Percentiles rank a stretch among this genome's conserved stretches.
phyloP scores from a whole-genome alignment of 2,329 filamentous ascomycete species.

The Colletotrichum spaethianum region DNA sequence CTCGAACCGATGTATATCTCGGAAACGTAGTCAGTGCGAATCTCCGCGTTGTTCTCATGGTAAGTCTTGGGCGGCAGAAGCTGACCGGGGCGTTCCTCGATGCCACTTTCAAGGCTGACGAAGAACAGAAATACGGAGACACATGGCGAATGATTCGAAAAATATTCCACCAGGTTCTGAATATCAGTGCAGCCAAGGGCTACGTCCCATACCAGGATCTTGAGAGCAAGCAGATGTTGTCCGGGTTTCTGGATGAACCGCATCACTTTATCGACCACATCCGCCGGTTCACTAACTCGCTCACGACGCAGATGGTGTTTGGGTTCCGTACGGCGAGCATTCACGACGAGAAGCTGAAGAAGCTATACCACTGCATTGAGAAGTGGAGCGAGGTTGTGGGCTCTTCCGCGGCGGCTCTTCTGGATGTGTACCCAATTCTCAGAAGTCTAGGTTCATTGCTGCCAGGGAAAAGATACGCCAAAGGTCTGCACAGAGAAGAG shows the following conservation, averaged over 20 bases:
- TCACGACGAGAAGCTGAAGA: constrained; percentile 58
- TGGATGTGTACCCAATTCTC: constrained; percentile 63
- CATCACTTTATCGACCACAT: constrained; percentile 60
- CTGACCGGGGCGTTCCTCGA: no score
- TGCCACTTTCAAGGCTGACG: not conserved
- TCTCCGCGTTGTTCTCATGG: constrained; percentile 29
- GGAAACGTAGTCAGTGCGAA: constrained; percentile 19
- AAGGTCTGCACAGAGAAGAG: constrained; percentile 50
- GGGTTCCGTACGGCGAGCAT: constrained; percentile 60
- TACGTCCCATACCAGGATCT: constrained; percentile 56
- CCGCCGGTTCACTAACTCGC: constrained; percentile 62
- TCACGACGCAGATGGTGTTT: constrained; percentile 66
- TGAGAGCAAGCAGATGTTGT: constrained; percentile 63
- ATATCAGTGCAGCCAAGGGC: constrained; percentile 52
- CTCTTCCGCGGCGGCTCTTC: constrained; percentile 56
- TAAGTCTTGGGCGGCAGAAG: not conserved
- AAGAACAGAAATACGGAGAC: constrained; percentile 21
- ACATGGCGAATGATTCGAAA: constrained; percentile 42
- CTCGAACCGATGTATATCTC: constrained; percentile 50
- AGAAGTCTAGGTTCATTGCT: constrained; percentile 34
- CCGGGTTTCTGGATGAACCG: constrained; percentile 52
- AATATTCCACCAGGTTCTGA: constrained; percentile 56
- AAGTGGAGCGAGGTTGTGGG: constrained; percentile 53
- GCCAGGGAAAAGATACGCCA: constrained; percentile 46
- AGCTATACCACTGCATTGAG: constrained; percentile 58